Conservation (phyloP, 192 early-diverging fungal genomes). For the Coemansia sp. region DNA sequence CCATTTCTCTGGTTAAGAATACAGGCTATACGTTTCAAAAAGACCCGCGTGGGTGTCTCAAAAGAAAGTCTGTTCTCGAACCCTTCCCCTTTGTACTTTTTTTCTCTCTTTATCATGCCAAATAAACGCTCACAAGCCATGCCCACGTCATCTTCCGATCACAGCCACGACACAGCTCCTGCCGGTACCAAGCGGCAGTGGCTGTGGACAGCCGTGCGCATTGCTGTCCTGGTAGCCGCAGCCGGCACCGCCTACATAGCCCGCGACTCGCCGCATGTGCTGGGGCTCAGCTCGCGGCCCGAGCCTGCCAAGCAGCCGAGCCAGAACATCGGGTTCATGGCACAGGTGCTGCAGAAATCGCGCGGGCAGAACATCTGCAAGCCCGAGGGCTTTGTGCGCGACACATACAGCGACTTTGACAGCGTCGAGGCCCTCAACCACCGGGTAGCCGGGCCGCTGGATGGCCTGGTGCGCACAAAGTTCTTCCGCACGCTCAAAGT, state of each 20-base stretch:
- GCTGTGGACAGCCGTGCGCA: slow-evolving; percentile 32
- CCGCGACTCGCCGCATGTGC: slow-evolving; percentile 39
- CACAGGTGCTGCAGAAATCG: slow-evolving; percentile 54
- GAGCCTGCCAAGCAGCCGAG: slow-evolving; percentile 19
- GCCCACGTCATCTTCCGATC: background rate
- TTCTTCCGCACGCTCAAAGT: slow-evolving; percentile 93
- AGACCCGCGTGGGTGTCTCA: no score
- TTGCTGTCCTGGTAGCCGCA: slow-evolving; percentile 34
- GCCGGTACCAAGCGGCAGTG: slow-evolving; percentile 16
- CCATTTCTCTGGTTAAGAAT: no score
- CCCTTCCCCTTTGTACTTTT: slow-evolving; percentile 8
- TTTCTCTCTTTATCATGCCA: slow-evolving; percentile 13
- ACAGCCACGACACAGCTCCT: background rate
- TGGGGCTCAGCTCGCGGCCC: slow-evolving; percentile 23
- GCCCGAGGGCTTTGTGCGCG: slow-evolving; percentile 47
- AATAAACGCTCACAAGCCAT: slow-evolving; percentile 25
- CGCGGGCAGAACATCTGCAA: slow-evolving; percentile 57
- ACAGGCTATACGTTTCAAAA: no score
- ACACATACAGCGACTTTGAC: slow-evolving; percentile 65
- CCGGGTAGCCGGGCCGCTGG: slow-evolving; percentile 63
- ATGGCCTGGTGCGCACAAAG: slow-evolving; percentile 74
- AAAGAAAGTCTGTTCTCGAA: no score
- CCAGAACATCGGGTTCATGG: slow-evolving; percentile 53
- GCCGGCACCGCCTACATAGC: slow-evolving; percentile 43
- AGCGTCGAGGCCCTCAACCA: slow-evolving; percentile 74